Conservation (phyloP, 257 asterid species). For the Capsicum rhomboideum region DNA sequence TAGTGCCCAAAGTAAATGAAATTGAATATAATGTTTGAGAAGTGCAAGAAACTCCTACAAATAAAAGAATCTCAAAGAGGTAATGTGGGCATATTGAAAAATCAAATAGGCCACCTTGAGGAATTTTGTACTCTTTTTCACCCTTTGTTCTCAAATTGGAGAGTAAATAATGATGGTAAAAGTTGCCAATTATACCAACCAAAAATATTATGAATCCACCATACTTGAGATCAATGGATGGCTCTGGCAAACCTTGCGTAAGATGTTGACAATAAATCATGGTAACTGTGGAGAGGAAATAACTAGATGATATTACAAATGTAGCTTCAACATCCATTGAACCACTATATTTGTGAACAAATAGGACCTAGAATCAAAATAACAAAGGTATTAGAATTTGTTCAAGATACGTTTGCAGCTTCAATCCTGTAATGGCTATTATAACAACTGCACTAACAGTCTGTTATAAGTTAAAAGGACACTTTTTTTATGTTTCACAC, state of each 20-base stretch:
- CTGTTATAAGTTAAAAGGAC: background rate
- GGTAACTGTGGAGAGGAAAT: constrained; percentile 30
- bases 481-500: background rate
- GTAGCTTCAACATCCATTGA: constrained; percentile 36
- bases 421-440: background rate
- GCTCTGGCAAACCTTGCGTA: constrained; percentile 25
- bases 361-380: constrained; percentile 32
- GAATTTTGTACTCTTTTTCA: constrained; percentile 47
- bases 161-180: constrained; percentile 63
- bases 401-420: background rate
- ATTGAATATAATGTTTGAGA: constrained; percentile 39
- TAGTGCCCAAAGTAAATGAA: constrained; percentile 27
- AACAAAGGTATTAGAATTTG: background rate
- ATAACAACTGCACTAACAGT: background rate
- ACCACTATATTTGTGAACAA: constrained; percentile 53
- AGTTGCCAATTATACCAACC: constrained; percentile 46
- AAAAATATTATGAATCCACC: constrained; percentile 28
- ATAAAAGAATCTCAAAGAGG: constrained; percentile 46
- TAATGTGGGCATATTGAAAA: constrained; percentile 59
- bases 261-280: constrained; percentile 39
- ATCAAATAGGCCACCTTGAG: constrained; percentile 46
- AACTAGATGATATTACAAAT: constrained; percentile 31
- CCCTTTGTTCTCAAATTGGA: constrained; percentile 35
- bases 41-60: constrained; percentile 46
- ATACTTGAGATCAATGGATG: constrained; percentile 30